phyloP scores from a whole-genome alignment of 2,329 filamentous ascomycete species.

The Penicillium paneum region DNA sequence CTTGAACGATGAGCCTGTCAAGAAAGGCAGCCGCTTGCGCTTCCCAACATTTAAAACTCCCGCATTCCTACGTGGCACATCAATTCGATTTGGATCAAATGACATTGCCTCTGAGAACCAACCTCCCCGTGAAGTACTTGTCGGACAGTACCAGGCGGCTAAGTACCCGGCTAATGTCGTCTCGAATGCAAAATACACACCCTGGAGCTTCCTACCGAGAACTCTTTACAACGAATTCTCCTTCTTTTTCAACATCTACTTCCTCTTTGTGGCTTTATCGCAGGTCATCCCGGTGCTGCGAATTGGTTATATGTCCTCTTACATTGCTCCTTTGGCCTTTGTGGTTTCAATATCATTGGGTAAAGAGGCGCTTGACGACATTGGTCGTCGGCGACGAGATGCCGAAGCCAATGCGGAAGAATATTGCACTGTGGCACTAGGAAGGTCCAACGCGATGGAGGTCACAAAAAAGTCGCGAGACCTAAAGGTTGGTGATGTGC shows the following conservation, averaged over 20 bases:
- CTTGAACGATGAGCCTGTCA: slow-evolving; percentile 38
- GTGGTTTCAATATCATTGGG: slow-evolving; percentile 89
- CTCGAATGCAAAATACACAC: slow-evolving; percentile 96
- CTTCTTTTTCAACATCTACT: slow-evolving; percentile 99
- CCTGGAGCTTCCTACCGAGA: slow-evolving; percentile 86
- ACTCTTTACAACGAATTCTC: slow-evolving; percentile 99
- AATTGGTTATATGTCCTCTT: slow-evolving; percentile 93
- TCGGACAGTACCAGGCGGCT: slow-evolving; percentile 69
- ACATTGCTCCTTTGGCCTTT: slow-evolving; percentile 86
- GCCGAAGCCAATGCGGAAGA: slow-evolving; percentile 91
- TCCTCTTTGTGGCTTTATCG: slow-evolving; percentile 88
- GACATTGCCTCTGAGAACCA: slow-evolving; percentile 42
- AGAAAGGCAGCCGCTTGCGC: slow-evolving; percentile 55
- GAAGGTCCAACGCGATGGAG: slow-evolving; percentile 57
- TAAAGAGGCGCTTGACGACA: slow-evolving; percentile 94
- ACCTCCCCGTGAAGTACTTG: slow-evolving; percentile 69
- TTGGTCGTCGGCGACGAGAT: slow-evolving; percentile 78
- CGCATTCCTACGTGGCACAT: slow-evolving; percentile 27
- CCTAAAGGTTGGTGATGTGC: slow-evolving; percentile 89
- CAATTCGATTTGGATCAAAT: slow-evolving; percentile 28
- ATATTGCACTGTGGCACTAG: slow-evolving; percentile 74
- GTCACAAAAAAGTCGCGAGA: slow-evolving; percentile 78
- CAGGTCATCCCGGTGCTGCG: slow-evolving; percentile 85
- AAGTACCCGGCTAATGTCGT: slow-evolving; percentile 87
- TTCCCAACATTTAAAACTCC: slow-evolving; percentile 65